Evolutionary conservation across 1,284 basidiomycete species (phyloP), one percentile per base, ranked within the genome.

Genomic region (Trametes versicolor): DNA sequence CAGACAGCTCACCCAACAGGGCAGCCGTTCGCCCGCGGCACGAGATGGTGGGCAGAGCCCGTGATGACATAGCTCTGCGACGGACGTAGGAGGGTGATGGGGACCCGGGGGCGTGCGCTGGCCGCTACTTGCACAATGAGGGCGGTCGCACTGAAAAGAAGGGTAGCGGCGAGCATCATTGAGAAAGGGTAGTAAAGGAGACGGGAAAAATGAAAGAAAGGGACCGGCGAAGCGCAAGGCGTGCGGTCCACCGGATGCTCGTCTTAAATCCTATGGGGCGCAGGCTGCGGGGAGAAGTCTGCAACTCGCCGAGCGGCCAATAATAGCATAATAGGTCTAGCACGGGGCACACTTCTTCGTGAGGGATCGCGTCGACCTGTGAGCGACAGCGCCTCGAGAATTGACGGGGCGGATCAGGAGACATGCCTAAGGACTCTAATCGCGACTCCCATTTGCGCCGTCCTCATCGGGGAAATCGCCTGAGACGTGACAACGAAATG

Each of bases 1-100:
- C 69, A 70, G 21, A 49, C 54, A 2, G 47, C 60, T 62, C 64
- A 70, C 27, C 69, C 69, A 29, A 58, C 45, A 2, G 69, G 69
- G 51, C 69, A 70, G 8, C 60, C 60, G 54, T 56, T 52, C 10
- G 25, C 41, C 43, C 51, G 32, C 10, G 45, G 55, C 6, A 55
- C 58, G 19, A 56, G 59, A 23, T 58, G 52, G 17, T 36, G n/a
- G 27, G 25, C 6, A 12, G 21, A 1, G 25, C 36, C 9, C 19
- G 2, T 19, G 19, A 56, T n/a, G 27, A 41, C 37, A 29, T 10
- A 34, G 29, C 23, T 34, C n/a, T 36, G 52, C 23, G 51, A 55
- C 9, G 45, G 17, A 37, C n/a, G 45, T 13, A 49, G 37, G n/a
- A 12, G 48, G 4, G 39, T 56, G 17, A 29, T 25, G 21, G 57